Evolutionary conservation across 2,329 filamentous ascomycete genomes (phyloP).

Genomic region (Alternaria ventricosa): DNA sequence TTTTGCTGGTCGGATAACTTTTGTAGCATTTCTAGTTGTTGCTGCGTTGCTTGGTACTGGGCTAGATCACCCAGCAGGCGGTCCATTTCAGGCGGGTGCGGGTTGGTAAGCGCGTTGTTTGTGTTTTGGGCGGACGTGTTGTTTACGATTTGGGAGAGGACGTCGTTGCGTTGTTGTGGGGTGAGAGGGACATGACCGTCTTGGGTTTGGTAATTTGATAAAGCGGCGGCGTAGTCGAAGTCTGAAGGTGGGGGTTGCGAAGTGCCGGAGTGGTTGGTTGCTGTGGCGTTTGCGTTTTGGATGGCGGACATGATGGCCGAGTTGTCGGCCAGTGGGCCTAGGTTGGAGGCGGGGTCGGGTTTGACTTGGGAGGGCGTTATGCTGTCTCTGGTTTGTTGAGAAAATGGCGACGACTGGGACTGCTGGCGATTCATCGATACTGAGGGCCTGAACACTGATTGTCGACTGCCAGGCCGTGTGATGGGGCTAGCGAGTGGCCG

Average conservation of each 20-base stretch:
- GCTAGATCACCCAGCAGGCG: constrained; percentile 66
- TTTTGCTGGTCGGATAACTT: constrained; percentile 81
- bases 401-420: constrained; percentile 12
- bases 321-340: constrained; percentile 47
- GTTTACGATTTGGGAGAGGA: constrained; percentile 57
- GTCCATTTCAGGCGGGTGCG: constrained; percentile 61
- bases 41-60: constrained; percentile 71
- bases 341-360: constrained; percentile 49
- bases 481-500: constrained; percentile 36
- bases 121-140: constrained; percentile 50
- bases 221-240: constrained; percentile 55
- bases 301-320: constrained; percentile 61
- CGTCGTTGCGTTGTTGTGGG: constrained; percentile 54
- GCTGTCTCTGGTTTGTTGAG: constrained; percentile 16
- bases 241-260: constrained; percentile 42
- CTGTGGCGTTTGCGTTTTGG: constrained; percentile 52
- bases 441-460: constrained; percentile 33
- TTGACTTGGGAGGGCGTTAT: constrained; percentile 42
- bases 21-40: constrained; percentile 79
- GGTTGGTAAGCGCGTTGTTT: constrained; percentile 65
- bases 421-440: constrained; percentile 23
- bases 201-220: constrained; percentile 57
- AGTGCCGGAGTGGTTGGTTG: constrained; percentile 16
- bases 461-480: constrained; percentile 25
- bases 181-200: constrained; percentile 56